Conservation (phyloP, 2,329 filamentous ascomycete genomes). For the Neobulgaria alba region DNA sequence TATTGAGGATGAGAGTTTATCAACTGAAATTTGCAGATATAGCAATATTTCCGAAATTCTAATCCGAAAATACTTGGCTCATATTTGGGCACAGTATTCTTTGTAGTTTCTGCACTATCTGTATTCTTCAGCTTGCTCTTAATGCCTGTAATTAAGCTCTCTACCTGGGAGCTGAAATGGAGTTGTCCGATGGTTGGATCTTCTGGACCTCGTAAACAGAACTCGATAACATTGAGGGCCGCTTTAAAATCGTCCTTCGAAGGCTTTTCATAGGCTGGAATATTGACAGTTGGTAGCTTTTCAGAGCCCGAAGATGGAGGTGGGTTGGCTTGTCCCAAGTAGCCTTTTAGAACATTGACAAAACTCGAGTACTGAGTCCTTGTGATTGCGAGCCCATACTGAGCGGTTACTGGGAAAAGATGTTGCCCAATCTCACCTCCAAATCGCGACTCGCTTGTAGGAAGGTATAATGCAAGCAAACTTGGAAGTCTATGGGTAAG, state of each 20-base stretch:
- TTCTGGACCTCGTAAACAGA: conserved; percentile 1
- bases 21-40: conserved; percentile 10
- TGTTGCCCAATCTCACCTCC: conserved; percentile 6
- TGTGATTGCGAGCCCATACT: conserved; percentile 1
- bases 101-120: too few relatives aligned
- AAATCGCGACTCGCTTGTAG: background rate
- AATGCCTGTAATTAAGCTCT: too few relatives aligned
- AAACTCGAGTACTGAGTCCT: conserved; percentile 9
- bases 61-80: too few relatives aligned
- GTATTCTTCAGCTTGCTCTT: too few relatives aligned
- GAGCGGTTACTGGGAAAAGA: conserved; percentile 8
- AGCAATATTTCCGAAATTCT: conserved; percentile 10
- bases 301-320: conserved; percentile 1
- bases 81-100: too few relatives aligned
- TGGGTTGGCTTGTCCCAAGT: conserved; percentile 9
- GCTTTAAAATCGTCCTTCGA: conserved; percentile 3
- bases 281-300: conserved; percentile 5
- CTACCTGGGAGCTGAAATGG: too few relatives aligned
- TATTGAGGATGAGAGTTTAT: conserved; percentile 9
- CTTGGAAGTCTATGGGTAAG: conserved; percentile 8
- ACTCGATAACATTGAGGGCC: conserved; percentile 3
- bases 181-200: too few relatives aligned
- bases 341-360: conserved; percentile 10
- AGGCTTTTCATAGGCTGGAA: background rate
- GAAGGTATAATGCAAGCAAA: conserved; percentile 10